These are phyloP conservation scores for Amylocarpus encephaloides DNA, from an alignment of 2,329 filamentous ascomycete genomes.

Conservation along the genomic window DNA sequence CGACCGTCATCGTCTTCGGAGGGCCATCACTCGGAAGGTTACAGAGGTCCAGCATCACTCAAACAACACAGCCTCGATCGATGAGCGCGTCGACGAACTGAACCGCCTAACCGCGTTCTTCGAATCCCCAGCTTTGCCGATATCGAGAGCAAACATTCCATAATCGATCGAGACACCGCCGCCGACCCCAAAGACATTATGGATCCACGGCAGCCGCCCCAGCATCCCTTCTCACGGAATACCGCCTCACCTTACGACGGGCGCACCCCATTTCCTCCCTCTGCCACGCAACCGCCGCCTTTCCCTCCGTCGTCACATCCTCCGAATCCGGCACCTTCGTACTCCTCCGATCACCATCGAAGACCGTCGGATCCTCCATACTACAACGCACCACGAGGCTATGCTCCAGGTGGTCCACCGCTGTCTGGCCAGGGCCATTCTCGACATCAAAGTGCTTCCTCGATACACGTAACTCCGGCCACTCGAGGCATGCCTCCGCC, in stretches of 20 bases:
- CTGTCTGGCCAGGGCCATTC: constrained; percentile 26
- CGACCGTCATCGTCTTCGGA: too few relatives aligned
- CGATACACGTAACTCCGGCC: constrained; percentile 28
- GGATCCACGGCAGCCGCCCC: constrained; percentile 31
- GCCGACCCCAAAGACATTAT: constrained; percentile 24
- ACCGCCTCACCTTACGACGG: constrained; percentile 29
- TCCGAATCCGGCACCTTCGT: constrained; percentile 23
- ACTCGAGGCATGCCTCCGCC: constrained; percentile 41
- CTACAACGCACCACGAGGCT: constrained; percentile 26
- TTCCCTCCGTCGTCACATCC: constrained; percentile 30
- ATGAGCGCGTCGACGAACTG: too few relatives aligned
- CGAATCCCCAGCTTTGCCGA: too few relatives aligned
- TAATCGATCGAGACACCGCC: constrained; percentile 1
- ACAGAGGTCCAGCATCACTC: too few relatives aligned
- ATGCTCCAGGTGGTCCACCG: constrained; percentile 26
- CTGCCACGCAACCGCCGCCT: constrained; percentile 22
- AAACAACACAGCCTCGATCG: too few relatives aligned
- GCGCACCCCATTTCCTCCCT: constrained; percentile 27
- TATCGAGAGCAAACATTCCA: too few relatives aligned
- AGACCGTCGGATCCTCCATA: constrained; percentile 31
- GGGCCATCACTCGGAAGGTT: too few relatives aligned
- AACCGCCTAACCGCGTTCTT: too few relatives aligned
- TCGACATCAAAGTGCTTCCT: constrained; percentile 31
- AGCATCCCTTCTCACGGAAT: constrained; percentile 29
- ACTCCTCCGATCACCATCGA: constrained; percentile 28